These are phyloP conservation scores for Emergomyces orientalis DNA, from an alignment of 2,329 filamentous ascomycete genomes.

Conservation along the genomic window DNA sequence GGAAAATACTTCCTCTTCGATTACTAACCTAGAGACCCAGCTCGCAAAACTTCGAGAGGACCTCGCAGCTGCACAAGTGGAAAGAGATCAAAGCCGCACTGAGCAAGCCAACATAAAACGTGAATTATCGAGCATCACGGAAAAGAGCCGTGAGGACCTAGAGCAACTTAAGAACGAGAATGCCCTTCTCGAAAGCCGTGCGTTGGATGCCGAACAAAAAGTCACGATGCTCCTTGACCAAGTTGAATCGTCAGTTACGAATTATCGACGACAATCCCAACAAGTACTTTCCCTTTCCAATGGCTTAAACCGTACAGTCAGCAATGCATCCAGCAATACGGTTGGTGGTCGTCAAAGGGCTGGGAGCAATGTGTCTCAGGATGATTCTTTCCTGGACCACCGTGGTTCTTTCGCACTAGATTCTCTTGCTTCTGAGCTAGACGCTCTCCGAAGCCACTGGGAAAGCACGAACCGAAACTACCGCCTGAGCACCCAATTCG, in stretches of 20 bases:
- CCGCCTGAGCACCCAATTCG: conserved; percentile 77
- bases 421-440: conserved; percentile 82
- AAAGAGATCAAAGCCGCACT: conserved; percentile 58
- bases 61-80: conserved; percentile 53
- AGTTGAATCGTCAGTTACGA: conserved; percentile 87
- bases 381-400: conserved; percentile 40
- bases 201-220: conserved; percentile 82
- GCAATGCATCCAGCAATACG: conserved; percentile 44
- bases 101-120: conserved; percentile 46
- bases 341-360: conserved; percentile 29
- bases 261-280: conserved; percentile 70
- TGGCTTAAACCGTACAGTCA: conserved; percentile 44
- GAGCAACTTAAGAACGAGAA: conserved; percentile 81
- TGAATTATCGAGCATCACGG: conserved; percentile 48
- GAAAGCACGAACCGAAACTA: conserved; percentile 94
- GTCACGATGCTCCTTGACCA: conserved; percentile 89
- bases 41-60: conserved; percentile 61
- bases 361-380: conserved; percentile 36
- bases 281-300: conserved; percentile 30
- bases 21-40: conserved; percentile 60
- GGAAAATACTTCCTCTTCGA: conserved; percentile 56
- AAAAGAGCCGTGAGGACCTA: conserved; percentile 57
- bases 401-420: conserved; percentile 64
- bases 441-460: conserved; percentile 84
- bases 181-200: conserved; percentile 66